A percentile compares a stretch with the other conserved stretches of the same genome.
These are phyloP conservation scores for Bondarzewia mesenterica DNA, from an alignment of 1,284 basidiomycete genomes.

Conservation along the genomic window DNA sequence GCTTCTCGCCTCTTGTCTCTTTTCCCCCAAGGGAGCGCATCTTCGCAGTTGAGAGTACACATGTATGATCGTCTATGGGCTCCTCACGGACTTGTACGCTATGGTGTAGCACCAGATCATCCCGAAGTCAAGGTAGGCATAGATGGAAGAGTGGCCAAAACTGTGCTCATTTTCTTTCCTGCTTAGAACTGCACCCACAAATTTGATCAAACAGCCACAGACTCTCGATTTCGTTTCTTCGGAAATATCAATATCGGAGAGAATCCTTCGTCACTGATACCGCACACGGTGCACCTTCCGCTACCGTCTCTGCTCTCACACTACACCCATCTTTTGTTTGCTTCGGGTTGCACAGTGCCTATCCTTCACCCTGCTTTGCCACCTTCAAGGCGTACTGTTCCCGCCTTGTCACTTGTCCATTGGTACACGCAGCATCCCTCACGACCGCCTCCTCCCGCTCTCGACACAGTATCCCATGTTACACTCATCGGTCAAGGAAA, in stretches of 20 bases:
- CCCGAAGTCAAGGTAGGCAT: constrained; percentile 89
- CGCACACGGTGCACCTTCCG: constrained; percentile 46
- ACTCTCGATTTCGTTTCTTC: constrained; percentile 81
- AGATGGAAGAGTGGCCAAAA: background rate
- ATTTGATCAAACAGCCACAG: constrained; percentile 73
- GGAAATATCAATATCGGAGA: constrained; percentile 81
- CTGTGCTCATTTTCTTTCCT: constrained; percentile 3
- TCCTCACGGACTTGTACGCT: constrained; percentile 91
- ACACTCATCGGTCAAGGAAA: constrained; percentile 94
- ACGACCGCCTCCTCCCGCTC: constrained; percentile 43
- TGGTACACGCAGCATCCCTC: constrained; percentile 97
- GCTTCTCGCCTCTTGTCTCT: constrained; percentile 75
- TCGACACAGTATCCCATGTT: constrained; percentile 62
- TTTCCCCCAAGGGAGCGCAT: constrained; percentile 34
- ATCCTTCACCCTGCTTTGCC: constrained; percentile 46
- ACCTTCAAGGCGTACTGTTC: constrained; percentile 50
- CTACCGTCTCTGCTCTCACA: constrained; percentile 49
- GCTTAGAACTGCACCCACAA: constrained; percentile 92
- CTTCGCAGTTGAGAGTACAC: constrained; percentile 58
- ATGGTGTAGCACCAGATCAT: constrained; percentile 98
- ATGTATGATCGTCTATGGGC: constrained; percentile 92
- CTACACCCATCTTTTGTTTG: constrained; percentile 79
- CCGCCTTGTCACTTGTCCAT: constrained; percentile 85
- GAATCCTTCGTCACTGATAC: constrained; percentile 27
- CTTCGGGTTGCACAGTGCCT: constrained; percentile 71